A percentile compares a stretch with the other conserved stretches of the same genome.
Evolutionary conservation across 139 green algal genomes (phyloP).

Genomic region (Zygnema cylindricum): DNA sequence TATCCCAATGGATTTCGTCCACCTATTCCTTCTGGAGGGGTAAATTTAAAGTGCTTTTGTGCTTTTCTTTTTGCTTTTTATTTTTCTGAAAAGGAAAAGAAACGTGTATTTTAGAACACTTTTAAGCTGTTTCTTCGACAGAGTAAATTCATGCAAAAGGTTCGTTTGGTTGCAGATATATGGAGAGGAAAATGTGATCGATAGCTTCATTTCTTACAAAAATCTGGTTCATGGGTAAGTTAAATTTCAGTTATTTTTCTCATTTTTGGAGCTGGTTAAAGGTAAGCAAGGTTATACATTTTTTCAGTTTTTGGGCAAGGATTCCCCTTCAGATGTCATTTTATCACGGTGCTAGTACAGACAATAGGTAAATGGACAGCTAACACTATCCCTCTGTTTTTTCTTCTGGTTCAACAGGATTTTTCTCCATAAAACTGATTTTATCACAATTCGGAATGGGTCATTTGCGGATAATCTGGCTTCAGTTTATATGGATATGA

Average conservation of each 20-base stretch:
- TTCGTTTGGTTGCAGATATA: neutral
- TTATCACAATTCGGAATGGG: conserved; percentile 3
- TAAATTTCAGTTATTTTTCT: no score
- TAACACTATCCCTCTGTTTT: no score
- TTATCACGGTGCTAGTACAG: no score
- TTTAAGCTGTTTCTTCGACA: no score
- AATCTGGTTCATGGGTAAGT: neutral
- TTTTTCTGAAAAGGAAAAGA: neutral
- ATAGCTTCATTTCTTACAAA: neutral
- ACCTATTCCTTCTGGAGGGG: neutral
- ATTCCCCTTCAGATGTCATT: no score
- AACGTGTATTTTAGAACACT: no score
- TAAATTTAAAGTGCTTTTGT: neutral
- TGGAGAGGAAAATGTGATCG: neutral
- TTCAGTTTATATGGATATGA: neutral
- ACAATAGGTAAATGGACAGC: neutral
- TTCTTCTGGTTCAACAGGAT: neutral
- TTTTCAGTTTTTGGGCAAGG: no score
- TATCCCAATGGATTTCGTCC: conserved; percentile 14
- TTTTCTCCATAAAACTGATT: neutral
- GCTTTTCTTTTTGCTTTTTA: neutral
- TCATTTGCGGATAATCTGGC: conserved; percentile 29
- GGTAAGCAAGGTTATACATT: no score
- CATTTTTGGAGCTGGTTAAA: no score
- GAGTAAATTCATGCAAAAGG: no score